Percentiles rank a stretch among this genome's conserved stretches.
phyloP scores from a whole-genome alignment of 306 rosid genomes.

The Vicia faba region DNA sequence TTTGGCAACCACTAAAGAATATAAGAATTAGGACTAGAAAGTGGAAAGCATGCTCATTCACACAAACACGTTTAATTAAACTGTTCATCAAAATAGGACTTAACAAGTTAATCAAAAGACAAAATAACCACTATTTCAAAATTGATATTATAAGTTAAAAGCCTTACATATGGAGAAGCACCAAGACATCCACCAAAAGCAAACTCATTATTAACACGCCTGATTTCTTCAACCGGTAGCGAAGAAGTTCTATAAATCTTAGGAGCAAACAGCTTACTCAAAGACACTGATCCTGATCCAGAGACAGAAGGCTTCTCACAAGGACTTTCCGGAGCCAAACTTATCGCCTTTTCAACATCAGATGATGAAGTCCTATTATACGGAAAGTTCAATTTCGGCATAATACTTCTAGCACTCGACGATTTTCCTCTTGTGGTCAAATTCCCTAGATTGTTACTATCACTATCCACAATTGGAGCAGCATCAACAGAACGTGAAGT shows the following conservation, averaged over 20 bases:
- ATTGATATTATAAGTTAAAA: background rate
- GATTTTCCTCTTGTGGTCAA: constrained; percentile 68
- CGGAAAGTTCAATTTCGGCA: constrained; percentile 79
- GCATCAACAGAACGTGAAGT: too few relatives aligned
- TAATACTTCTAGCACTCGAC: constrained; percentile 45
- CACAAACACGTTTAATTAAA: too few relatives aligned
- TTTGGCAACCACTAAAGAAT: constrained; percentile 15
- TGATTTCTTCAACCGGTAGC: constrained; percentile 79
- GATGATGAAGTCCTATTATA: constrained; percentile 49
- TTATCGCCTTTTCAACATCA: constrained; percentile 75
- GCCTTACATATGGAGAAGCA: constrained; percentile 64
- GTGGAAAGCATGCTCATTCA: too few relatives aligned
- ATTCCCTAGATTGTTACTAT: constrained; percentile 43
- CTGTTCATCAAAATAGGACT: too few relatives aligned
- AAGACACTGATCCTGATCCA: constrained; percentile 74
- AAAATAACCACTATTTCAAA: background rate
- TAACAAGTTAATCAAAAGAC: too few relatives aligned
- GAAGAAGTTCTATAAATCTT: constrained; percentile 82
- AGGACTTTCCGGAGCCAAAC: too few relatives aligned
- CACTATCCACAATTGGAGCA: constrained; percentile 43
- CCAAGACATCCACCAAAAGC: constrained; percentile 56
- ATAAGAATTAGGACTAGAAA: too few relatives aligned
- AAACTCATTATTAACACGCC: constrained; percentile 54
- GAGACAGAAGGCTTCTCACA: constrained; percentile 64
- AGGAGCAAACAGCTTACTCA: constrained; percentile 69